Evolutionary conservation across 192 early-diverging fungal species (phyloP).

Genomic region (Coemansia sp.): DNA sequence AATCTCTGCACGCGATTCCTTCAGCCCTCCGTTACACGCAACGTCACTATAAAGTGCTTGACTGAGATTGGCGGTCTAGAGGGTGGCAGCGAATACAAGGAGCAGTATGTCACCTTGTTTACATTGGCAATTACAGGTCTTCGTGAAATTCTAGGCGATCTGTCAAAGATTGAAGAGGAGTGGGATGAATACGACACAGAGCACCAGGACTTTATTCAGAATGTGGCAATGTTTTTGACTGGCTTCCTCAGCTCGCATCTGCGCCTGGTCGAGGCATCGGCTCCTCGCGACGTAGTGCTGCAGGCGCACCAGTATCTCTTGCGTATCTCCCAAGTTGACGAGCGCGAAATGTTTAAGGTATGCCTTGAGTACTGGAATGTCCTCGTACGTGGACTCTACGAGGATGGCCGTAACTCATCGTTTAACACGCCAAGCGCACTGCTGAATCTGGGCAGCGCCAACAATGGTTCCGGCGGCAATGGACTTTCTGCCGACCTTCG

Average conservation of each 20-base stretch:
- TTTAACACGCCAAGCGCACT: constrained; percentile 34
- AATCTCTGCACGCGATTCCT: constrained; percentile 83
- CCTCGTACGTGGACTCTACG: constrained; percentile 85
- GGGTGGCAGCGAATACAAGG: constrained; percentile 76
- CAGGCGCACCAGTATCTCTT: constrained; percentile 90
- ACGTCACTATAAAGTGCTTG: constrained; percentile 93
- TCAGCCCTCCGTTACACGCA: constrained; percentile 82
- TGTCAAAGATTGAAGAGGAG: constrained; percentile 73
- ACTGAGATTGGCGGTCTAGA: constrained; percentile 95
- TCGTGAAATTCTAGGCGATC: constrained; percentile 42
- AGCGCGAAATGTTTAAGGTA: constrained; percentile 97
- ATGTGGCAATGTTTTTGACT: constrained; percentile 90
- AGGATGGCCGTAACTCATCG: constrained; percentile 65
- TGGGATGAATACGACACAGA: constrained; percentile 84
- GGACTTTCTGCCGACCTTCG: constrained; percentile 54
- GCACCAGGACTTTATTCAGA: constrained; percentile 96
- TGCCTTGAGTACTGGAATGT: constrained; percentile 98
- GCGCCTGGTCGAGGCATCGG: constrained; percentile 62
- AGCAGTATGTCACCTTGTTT: constrained; percentile 88
- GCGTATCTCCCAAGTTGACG: constrained; percentile 87
- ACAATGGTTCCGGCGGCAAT: constrained; percentile 19
- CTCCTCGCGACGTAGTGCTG: constrained; percentile 59
- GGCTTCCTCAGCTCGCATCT: constrained; percentile 83
- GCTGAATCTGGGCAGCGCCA: constrained; percentile 45
- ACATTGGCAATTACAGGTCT: constrained; percentile 69